A percentile compares a stretch with the other conserved stretches of the same genome.
These are phyloP conservation scores for Otatea glauca DNA, from an alignment of 176 grass and related monocot genomes.

Conservation along the genomic window DNA sequence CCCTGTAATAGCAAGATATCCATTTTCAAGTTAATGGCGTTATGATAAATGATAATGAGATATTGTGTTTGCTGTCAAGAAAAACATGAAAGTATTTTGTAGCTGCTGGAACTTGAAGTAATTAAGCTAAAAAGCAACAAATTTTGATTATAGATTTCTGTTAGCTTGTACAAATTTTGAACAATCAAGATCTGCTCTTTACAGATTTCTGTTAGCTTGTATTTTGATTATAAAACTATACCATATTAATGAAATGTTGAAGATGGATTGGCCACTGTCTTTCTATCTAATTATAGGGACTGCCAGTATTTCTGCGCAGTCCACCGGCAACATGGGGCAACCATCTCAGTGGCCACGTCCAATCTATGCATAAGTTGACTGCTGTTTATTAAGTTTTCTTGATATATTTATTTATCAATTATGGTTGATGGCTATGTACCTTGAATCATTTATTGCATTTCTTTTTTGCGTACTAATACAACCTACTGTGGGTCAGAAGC, in stretches of 20 bases:
- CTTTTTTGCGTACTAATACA: conserved; percentile 24
- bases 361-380: conserved; percentile 36
- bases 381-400: conserved; percentile 24
- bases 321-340: background rate
- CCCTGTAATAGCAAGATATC: background rate
- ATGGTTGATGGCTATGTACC: background rate
- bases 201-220: background rate
- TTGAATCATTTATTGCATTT: conserved; percentile 19
- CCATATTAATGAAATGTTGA: background rate
- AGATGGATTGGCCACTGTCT: background rate
- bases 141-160: conserved; percentile 1
- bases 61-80: background rate
- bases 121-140: conserved; percentile 13
- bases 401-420: conserved; percentile 31
- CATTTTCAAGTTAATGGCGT: background rate
- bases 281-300: conserved; percentile 22
- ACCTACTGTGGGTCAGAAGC: conserved; percentile 50
- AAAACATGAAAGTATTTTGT: conserved; percentile 24
- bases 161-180: background rate
- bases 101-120: conserved; percentile 36
- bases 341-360: conserved; percentile 16
- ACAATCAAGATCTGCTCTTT: background rate
- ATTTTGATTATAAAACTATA: conserved; percentile 15
- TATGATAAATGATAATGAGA: conserved; percentile 16
- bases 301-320: conserved; percentile 26